Conservation (phyloP, 257 asterid genomes). For the Sherardia arvensis region DNA sequence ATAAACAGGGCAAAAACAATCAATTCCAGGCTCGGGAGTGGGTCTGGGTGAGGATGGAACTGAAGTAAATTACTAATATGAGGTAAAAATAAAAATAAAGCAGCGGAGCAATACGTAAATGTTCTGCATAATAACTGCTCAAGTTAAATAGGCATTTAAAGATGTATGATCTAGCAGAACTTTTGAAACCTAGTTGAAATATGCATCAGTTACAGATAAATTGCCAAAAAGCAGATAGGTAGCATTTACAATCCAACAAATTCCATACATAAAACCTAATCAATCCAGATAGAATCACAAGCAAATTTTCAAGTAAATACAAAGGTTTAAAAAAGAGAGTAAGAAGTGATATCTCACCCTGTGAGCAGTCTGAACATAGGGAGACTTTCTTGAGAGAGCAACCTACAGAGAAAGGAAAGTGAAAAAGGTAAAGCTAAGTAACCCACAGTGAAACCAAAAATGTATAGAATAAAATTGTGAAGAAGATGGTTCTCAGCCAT, state of each 20-base stretch:
- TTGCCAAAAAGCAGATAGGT: slow-evolving; percentile 1
- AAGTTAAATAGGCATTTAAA: not conserved
- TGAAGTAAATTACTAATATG: not conserved
- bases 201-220: not conserved
- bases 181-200: no score
- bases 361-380: slow-evolving; percentile 96
- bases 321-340: not conserved
- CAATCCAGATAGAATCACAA: not conserved
- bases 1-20: slow-evolving; percentile 8
- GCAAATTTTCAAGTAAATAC: not conserved
- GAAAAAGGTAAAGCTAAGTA: slow-evolving; percentile 10
- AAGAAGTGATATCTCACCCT: slow-evolving; percentile 47
- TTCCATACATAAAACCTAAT: not conserved
- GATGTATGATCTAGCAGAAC: not conserved
- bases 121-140: not conserved
- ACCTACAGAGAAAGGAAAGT: slow-evolving; percentile 41
- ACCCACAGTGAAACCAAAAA: not conserved
- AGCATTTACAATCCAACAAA: not conserved
- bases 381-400: slow-evolving; percentile 98
- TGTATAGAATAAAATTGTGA: not conserved
- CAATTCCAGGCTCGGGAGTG: no score
- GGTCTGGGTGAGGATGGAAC: no score
- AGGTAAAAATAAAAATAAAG: not conserved
- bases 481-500: slow-evolving; percentile 13
- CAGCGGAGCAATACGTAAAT: no score